Evolutionary conservation across 2,329 filamentous ascomycete species (phyloP).

Genomic region (Claviceps africana): DNA sequence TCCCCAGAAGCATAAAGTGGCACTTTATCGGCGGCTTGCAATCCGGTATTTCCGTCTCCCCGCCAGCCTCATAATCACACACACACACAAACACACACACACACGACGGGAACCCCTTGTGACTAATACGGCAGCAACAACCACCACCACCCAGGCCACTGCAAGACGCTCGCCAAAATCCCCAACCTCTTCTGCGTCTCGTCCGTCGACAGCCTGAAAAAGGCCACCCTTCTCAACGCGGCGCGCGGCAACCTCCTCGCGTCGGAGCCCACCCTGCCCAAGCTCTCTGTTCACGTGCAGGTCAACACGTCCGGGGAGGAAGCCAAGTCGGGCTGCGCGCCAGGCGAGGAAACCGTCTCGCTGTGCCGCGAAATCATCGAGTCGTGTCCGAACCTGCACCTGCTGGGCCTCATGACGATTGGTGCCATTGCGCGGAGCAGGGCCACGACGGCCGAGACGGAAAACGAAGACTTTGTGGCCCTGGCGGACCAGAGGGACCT

Average conservation of each 20-base stretch:
- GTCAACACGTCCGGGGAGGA: conserved; percentile 89
- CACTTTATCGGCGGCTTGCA: conserved; percentile 95
- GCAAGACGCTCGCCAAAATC: conserved; percentile 72
- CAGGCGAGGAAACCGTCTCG: conserved; percentile 42
- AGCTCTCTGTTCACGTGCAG: conserved; percentile 71
- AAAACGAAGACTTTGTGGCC: conserved; percentile 78
- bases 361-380: conserved; percentile 59
- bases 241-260: conserved; percentile 48
- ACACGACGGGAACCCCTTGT: not conserved
- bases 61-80: not conserved
- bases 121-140: not conserved
- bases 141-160: conserved; percentile 54
- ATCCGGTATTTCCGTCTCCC: conserved; percentile 35
- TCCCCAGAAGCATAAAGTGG: conserved; percentile 71
- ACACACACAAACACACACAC: not conserved
- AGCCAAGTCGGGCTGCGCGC: conserved; percentile 69
- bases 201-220: conserved; percentile 77
- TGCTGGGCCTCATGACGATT: conserved; percentile 92
- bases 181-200: conserved; percentile 86
- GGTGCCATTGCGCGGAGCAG: conserved; percentile 79
- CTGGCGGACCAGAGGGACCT: conserved; percentile 57
- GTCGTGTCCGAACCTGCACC: conserved; percentile 55
- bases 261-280: conserved; percentile 23
- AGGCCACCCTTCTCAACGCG: conserved; percentile 68
- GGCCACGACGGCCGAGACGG: conserved; percentile 56